These are phyloP conservation scores for Catunica adiposa DNA, from an alignment of 2,329 filamentous ascomycete species.

Conservation along the genomic window DNA sequence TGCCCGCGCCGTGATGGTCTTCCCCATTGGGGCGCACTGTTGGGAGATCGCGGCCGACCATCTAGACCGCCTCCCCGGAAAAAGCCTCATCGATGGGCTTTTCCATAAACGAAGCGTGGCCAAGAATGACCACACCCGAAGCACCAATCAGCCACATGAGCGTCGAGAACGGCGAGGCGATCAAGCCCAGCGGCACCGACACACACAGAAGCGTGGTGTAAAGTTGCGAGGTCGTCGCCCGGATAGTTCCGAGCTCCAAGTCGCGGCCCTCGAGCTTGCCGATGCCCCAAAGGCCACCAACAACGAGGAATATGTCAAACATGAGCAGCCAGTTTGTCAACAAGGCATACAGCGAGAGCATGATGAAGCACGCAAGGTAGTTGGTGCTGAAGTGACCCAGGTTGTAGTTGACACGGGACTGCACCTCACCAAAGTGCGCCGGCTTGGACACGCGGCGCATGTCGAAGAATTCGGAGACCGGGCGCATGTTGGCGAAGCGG, in stretches of 20 bases:
- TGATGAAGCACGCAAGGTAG: constrained; percentile 82
- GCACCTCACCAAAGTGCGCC: constrained; percentile 73
- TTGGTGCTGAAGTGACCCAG: constrained; percentile 95
- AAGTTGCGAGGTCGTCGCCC: constrained; percentile 78
- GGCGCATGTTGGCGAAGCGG: constrained; percentile 83
- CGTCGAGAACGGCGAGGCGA: constrained; percentile 68
- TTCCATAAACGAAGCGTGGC: constrained; percentile 90
- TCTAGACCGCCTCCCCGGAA: constrained; percentile 99
- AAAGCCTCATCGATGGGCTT: constrained; percentile 99
- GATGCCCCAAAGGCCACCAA: constrained; percentile 78
- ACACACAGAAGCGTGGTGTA: constrained; percentile 78
- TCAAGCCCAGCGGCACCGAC: constrained; percentile 68
- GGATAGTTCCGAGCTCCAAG: constrained; percentile 67
- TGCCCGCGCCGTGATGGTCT: constrained; percentile 79
- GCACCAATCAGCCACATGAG: constrained; percentile 93
- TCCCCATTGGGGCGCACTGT: constrained; percentile 89
- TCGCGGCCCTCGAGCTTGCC: constrained; percentile 79
- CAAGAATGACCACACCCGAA: constrained; percentile 80
- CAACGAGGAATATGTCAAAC: constrained; percentile 81
- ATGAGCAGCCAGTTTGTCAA: constrained; percentile 74
- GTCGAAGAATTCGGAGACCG: constrained; percentile 86
- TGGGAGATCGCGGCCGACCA: constrained; percentile 99
- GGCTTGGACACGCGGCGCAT: constrained; percentile 93
- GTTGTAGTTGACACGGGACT: constrained; percentile 94
- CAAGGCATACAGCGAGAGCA: constrained; percentile 91